Evolutionary conservation across 2,329 filamentous ascomycete genomes (phyloP).

Genomic region (Epichloe brachyelytri): DNA sequence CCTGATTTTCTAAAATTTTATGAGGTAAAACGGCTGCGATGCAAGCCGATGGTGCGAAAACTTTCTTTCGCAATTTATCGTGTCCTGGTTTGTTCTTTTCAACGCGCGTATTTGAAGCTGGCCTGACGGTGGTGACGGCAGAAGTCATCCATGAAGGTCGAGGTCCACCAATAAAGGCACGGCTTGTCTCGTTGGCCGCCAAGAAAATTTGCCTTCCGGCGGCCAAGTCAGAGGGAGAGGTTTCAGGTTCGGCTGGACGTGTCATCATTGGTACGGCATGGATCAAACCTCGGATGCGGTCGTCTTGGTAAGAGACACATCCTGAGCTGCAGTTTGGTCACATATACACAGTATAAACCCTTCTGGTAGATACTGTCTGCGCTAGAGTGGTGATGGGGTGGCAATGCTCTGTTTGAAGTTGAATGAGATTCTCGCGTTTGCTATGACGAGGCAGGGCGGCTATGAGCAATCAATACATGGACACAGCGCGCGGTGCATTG

Average conservation of each 20-base stretch:
- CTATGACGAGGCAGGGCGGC: too few species aligned
- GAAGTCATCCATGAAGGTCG: conserved; percentile 4
- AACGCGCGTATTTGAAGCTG: neutral
- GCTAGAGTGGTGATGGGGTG: neutral
- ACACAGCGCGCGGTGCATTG: neutral
- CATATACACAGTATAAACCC: neutral
- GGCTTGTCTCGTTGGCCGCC: conserved; percentile 5
- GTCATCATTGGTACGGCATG: neutral
- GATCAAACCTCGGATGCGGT: neutral
- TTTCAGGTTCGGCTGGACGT: neutral
- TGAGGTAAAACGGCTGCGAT: neutral
- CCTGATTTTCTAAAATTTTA: neutral
- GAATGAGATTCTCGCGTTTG: neutral
- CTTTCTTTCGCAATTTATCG: neutral
- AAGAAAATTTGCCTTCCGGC: neutral
- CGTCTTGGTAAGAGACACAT: neutral
- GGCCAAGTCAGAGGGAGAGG: neutral
- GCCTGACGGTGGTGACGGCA: neutral
- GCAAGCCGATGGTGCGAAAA: neutral
- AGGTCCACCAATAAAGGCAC: conserved; percentile 4
- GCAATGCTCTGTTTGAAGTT: neutral
- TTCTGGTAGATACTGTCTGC: neutral
- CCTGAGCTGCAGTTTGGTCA: neutral
- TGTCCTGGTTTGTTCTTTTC: neutral
- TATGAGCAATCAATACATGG: neutral